Conservation (phyloP, 2,329 filamentous ascomycete genomes). For the Ophiostoma quercus region DNA sequence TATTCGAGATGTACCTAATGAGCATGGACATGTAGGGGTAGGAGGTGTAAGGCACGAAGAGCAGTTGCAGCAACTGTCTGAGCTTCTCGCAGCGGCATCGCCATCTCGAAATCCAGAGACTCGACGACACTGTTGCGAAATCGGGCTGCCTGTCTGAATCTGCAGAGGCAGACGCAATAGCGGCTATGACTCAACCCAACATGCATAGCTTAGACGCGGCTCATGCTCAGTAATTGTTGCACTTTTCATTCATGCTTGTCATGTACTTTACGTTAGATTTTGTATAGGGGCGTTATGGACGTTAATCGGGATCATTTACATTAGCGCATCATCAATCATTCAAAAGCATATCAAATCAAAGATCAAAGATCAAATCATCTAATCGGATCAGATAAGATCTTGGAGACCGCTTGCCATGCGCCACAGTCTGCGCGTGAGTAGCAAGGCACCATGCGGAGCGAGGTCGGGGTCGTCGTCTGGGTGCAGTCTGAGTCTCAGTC, state of each 20-base stretch:
- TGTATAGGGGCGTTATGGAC: not conserved
- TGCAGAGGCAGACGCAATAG: not conserved
- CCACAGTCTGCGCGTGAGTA: not conserved
- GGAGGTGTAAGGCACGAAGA: no score
- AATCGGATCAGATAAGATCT: not conserved
- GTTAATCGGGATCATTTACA: not conserved
- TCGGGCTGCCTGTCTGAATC: not conserved
- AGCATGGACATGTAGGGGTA: slow-evolving; percentile 62
- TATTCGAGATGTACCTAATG: slow-evolving; percentile 88
- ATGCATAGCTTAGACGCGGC: not conserved
- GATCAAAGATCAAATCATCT: no score
- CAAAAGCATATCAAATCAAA: not conserved
- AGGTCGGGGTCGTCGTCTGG: not conserved
- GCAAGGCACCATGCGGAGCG: not conserved
- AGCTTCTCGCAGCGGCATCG: no score
- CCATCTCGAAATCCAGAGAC: not conserved
- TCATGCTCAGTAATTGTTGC: not conserved
- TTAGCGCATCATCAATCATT: not conserved
- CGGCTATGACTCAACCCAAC: not conserved
- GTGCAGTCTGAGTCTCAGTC: not conserved
- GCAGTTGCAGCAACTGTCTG: no score
- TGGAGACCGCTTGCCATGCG: not conserved
- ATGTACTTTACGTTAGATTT: slow-evolving; percentile 4
- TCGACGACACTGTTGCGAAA: not conserved
- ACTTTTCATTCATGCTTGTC: not conserved